Conservation (phyloP, 768 basidiomycete genomes). For the Phaffia australis region DNA sequence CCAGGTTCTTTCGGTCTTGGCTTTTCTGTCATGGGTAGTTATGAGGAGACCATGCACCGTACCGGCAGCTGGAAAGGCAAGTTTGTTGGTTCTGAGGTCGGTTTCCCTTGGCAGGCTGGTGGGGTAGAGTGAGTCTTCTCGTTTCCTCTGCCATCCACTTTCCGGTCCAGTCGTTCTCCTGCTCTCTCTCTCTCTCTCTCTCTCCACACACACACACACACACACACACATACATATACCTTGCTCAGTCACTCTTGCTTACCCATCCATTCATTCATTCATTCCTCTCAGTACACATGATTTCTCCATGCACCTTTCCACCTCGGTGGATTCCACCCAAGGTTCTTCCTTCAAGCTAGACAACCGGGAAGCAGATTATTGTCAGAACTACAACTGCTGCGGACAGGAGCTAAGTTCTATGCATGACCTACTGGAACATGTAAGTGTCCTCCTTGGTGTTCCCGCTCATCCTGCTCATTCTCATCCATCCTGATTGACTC, state of each 20-base stretch:
- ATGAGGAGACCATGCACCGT: conserved; percentile 19
- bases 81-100: conserved; percentile 20
- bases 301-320: conserved; percentile 23
- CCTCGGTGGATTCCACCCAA: conserved; percentile 20
- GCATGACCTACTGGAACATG: conserved; percentile 74
- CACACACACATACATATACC: not conserved
- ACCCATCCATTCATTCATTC: not conserved
- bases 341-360: conserved; percentile 24
- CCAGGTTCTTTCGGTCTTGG: no score
- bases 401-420: conserved; percentile 64
- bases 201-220: no score
- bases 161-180: not conserved
- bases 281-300: conserved; percentile 11
- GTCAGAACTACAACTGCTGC: conserved; percentile 75
- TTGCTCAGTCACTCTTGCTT: not conserved
- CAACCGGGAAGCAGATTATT: conserved; percentile 20
- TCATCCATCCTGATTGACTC: not conserved
- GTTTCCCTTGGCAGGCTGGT: conserved; percentile 21
- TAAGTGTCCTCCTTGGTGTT: conserved; percentile 13
- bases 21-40: not conserved
- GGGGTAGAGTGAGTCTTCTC: conserved; percentile 14
- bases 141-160: no score
- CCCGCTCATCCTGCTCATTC: not conserved
- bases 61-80: conserved; percentile 24
- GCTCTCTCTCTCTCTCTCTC: not conserved